Percentiles rank a stretch among this genome's conserved stretches.
phyloP scores from a whole-genome alignment of 352 stramenopile genomes.

The Phytophthora pini region DNA sequence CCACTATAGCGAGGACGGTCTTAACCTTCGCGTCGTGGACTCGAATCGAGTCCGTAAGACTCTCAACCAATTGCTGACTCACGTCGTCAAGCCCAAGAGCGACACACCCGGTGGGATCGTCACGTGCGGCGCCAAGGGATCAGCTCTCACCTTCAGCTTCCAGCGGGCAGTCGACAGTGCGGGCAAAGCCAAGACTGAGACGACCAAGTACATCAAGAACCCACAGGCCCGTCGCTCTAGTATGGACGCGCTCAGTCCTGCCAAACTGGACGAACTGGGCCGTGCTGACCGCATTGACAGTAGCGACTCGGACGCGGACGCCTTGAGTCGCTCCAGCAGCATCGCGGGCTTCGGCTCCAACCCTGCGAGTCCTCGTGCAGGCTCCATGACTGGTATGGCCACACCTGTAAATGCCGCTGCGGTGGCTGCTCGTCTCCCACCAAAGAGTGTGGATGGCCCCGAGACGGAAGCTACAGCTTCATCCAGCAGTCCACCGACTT shows the following conservation, averaged over 20 bases:
- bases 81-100: slow-evolving; percentile 58
- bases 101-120: slow-evolving; percentile 53
- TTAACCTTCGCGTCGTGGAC: slow-evolving; percentile 67
- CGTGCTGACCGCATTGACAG: slow-evolving; percentile 52
- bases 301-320: slow-evolving; percentile 57
- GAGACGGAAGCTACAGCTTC: slow-evolving; percentile 9
- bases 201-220: slow-evolving; percentile 56
- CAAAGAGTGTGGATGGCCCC: slow-evolving; percentile 11
- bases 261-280: slow-evolving; percentile 57
- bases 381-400: slow-evolving; percentile 3
- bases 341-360: slow-evolving; percentile 35
- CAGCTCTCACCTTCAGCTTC: slow-evolving; percentile 50
- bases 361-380: slow-evolving; percentile 38
- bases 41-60: slow-evolving; percentile 78
- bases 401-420: slow-evolving; percentile 22
- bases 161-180: slow-evolving; percentile 28
- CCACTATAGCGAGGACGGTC: slow-evolving; percentile 44
- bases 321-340: slow-evolving; percentile 51
- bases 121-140: slow-evolving; percentile 51
- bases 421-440: slow-evolving; percentile 23
- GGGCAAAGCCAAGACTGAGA: slow-evolving; percentile 35
- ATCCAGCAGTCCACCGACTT: slow-evolving; percentile 6
- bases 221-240: slow-evolving; percentile 53
- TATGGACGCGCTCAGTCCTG: slow-evolving; percentile 40
- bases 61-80: slow-evolving; percentile 65